Evolutionary conservation across 2,329 filamentous ascomycete species (phyloP).

Genomic region (Sordariomycetes sp.): DNA sequence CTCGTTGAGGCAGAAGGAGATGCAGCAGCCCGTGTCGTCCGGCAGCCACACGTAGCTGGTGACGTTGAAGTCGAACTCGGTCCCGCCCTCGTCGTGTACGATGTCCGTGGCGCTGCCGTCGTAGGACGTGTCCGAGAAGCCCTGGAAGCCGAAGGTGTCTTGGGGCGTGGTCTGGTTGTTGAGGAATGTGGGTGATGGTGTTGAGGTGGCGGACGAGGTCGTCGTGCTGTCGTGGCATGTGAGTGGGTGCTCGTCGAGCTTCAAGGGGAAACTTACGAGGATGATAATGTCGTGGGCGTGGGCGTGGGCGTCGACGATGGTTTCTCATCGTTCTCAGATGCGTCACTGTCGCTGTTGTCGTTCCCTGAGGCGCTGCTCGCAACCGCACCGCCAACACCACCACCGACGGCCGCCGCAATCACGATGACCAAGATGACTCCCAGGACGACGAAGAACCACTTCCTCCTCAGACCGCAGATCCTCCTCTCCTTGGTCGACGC

Average conservation of each 20-base stretch:
- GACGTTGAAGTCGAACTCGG: conserved; percentile 10
- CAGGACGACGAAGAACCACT: conserved; percentile 3
- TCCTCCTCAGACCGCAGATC: conserved; percentile 3
- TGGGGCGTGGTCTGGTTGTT: conserved; percentile 12
- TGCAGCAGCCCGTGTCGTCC: conserved; percentile 12
- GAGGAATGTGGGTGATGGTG: conserved; percentile 8
- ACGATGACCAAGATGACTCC: conserved; percentile 1
- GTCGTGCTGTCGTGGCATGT: background rate
- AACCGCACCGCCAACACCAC: conserved; percentile 5
- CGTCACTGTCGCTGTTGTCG: background rate
- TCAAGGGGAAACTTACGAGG: too few relatives aligned
- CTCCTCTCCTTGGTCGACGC: background rate
- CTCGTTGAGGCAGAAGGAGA: conserved; percentile 13
- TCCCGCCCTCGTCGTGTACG: conserved; percentile 12
- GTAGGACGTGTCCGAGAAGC: conserved; percentile 14
- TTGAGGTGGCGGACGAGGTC: conserved; percentile 2
- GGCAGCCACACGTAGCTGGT: conserved; percentile 13
- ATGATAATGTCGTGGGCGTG: too few relatives aligned
- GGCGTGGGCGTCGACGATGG: too few relatives aligned
- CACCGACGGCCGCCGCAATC: conserved; percentile 4
- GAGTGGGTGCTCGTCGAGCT: background rate
- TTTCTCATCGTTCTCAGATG: too few relatives aligned
- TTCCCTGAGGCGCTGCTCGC: conserved; percentile 1
- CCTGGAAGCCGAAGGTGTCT: conserved; percentile 19
- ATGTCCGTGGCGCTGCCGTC: conserved; percentile 13